Evolutionary conservation across 2,329 filamentous ascomycete species (phyloP).

Genomic region (Aspergillus latus): DNA sequence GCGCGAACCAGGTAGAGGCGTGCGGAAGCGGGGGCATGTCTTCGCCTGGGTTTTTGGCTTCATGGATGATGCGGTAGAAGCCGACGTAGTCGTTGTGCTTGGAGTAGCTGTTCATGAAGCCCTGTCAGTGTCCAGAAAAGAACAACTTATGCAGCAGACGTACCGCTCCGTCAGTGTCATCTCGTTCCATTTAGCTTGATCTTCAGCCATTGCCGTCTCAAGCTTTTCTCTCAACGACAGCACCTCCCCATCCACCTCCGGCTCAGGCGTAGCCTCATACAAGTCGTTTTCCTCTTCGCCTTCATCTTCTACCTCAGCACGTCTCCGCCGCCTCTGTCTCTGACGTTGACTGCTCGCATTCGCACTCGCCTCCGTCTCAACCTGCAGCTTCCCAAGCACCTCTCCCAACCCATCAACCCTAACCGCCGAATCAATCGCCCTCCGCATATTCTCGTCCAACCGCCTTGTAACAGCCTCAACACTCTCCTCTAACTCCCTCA

Average conservation of each 20-base stretch:
- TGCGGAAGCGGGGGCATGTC: constrained; percentile 56
- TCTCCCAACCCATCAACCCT: constrained; percentile 47
- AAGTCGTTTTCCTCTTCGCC: constrained; percentile 34
- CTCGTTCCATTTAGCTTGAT: constrained; percentile 36
- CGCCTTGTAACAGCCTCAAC: constrained; percentile 54
- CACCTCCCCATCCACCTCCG: constrained; percentile 27
- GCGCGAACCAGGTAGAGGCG: constrained; percentile 62
- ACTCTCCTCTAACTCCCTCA: constrained; percentile 45
- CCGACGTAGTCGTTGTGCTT: constrained; percentile 60
- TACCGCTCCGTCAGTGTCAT: constrained; percentile 46
- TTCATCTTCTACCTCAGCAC: constrained; percentile 19
- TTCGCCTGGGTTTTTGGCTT: constrained; percentile 57
- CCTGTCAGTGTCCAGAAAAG: not conserved
- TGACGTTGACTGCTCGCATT: constrained; percentile 21
- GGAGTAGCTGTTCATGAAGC: constrained; percentile 48
- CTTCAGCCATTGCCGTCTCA: constrained; percentile 36
- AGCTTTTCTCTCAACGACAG: constrained; percentile 38
- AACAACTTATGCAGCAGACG: constrained; percentile 25
- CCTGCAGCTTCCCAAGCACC: constrained; percentile 45
- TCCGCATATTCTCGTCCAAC: constrained; percentile 59
- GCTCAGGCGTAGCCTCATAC: constrained; percentile 43
- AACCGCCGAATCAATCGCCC: constrained; percentile 57
- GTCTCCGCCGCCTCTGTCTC: constrained; percentile 31
- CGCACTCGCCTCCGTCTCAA: constrained; percentile 36
- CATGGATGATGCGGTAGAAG: constrained; percentile 63